These are phyloP conservation scores for Hymenoscyphus scutula DNA, from an alignment of 2,329 filamentous ascomycete genomes.

Conservation along the genomic window DNA sequence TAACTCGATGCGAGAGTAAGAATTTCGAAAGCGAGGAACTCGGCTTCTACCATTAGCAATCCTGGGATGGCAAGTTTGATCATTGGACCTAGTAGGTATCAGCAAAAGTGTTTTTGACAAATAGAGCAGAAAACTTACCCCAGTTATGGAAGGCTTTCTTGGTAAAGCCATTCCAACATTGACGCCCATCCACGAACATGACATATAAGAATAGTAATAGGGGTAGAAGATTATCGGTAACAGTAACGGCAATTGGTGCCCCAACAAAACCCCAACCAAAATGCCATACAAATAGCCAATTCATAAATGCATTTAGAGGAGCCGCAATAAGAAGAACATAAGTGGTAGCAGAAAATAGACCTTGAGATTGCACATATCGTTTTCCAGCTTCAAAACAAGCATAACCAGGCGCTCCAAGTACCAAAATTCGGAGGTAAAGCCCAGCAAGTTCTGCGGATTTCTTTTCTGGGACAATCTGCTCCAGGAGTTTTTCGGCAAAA, in stretches of 20 bases:
- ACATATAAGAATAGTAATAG: constrained; percentile 73
- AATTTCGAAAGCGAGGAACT: constrained; percentile 91
- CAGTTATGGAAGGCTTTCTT: constrained; percentile 69
- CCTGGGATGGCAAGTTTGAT: constrained; percentile 83
- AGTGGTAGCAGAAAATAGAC: constrained; percentile 74
- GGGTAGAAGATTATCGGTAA: constrained; percentile 74
- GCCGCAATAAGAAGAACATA: constrained; percentile 75
- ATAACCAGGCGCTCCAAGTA: constrained; percentile 71
- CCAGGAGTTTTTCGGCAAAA: constrained; percentile 60
- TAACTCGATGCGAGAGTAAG: constrained; percentile 79
- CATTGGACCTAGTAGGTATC: constrained; percentile 59
- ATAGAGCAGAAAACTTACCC: constrained; percentile 40
- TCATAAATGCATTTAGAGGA: constrained; percentile 73
- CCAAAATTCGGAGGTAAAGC: constrained; percentile 67
- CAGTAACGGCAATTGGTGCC: constrained; percentile 72
- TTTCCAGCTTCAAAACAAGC: constrained; percentile 75
- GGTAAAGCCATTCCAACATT: constrained; percentile 83
- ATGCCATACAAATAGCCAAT: constrained; percentile 77
- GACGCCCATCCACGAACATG: constrained; percentile 64
- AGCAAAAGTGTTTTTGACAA: constrained; percentile 9
- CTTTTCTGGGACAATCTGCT: constrained; percentile 65
- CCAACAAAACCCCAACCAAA: constrained; percentile 70
- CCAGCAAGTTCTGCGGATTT: constrained; percentile 71
- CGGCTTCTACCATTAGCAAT: constrained; percentile 90
- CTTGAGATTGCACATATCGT: constrained; percentile 79